These are phyloP conservation scores for Ustilaginoidea virens DNA, from an alignment of 2,329 filamentous ascomycete species.

Conservation along the genomic window DNA sequence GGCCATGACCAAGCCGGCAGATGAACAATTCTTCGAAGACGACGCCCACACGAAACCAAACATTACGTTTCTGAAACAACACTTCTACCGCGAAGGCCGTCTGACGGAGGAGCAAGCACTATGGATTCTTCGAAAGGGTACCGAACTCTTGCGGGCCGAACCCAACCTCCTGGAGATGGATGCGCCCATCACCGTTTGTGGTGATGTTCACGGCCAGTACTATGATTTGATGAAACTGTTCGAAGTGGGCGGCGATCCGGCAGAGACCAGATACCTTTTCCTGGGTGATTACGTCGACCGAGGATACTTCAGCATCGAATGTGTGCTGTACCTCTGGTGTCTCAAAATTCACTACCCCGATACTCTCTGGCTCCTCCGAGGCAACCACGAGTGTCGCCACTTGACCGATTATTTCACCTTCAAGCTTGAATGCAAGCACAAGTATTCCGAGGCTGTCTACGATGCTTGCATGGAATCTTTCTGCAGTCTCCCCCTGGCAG, in stretches of 20 bases:
- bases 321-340: conserved; percentile 92
- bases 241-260: conserved; percentile 90
- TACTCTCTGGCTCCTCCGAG: conserved; percentile 88
- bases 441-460: conserved; percentile 92
- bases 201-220: conserved; percentile 97
- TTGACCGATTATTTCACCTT: conserved; percentile 99
- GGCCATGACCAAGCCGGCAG: conserved; percentile 78
- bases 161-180: conserved; percentile 98
- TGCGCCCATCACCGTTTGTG: conserved; percentile 94
- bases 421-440: conserved; percentile 99
- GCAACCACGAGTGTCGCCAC: conserved; percentile 97
- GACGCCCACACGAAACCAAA: conserved; percentile 78
- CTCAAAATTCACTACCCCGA: conserved; percentile 99
- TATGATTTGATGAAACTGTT: conserved; percentile 99
- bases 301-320: conserved; percentile 98
- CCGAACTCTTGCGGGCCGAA: conserved; percentile 74
- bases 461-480: conserved; percentile 98
- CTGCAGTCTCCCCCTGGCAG: conserved; percentile 81
- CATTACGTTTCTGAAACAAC: conserved; percentile 88
- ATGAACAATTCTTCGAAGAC: conserved; percentile 89
- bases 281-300: conserved; percentile 95
- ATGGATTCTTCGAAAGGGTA: conserved; percentile 83
- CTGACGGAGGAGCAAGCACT: conserved; percentile 94
- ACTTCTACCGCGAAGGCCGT: conserved; percentile 94
- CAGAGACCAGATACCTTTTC: conserved; percentile 93